Evolutionary conservation across 2,329 filamentous ascomycete genomes (phyloP).

Genomic region (Fusarium nygamai): DNA sequence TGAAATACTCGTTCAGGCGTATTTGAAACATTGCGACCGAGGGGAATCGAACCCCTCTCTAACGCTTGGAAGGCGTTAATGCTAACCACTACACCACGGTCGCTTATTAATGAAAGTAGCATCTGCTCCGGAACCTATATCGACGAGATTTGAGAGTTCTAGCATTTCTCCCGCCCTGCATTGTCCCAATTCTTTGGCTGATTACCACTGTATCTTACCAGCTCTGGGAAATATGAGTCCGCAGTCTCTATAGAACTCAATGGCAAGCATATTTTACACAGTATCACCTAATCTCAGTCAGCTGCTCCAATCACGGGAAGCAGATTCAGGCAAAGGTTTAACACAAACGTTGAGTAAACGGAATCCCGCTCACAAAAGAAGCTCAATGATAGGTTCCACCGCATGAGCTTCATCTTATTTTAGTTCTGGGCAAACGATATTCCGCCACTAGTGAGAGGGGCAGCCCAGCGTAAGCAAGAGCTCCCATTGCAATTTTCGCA

Average conservation of each 20-base stretch:
- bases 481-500: neutral
- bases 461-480: neutral
- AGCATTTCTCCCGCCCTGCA: neutral
- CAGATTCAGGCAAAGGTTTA: neutral
- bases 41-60: conserved; percentile 24
- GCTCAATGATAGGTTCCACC: neutral
- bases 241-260: too few species aligned
- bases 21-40: neutral
- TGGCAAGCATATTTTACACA: neutral
- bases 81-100: conserved; percentile 26
- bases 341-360: neutral
- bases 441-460: neutral
- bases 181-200: too few species aligned
- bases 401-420: neutral
- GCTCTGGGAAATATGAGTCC: neutral
- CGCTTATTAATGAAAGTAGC: neutral
- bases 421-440: neutral
- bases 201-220: neutral
- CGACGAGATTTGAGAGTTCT: fast-evolving
- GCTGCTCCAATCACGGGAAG: neutral
- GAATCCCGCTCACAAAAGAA: neutral
- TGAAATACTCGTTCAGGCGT: fast-evolving
- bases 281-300: too few species aligned
- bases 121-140: fast-evolving
- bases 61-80: conserved; percentile 28